Evolutionary conservation across 768 basidiomycete genomes (phyloP), one percentile per base, ranked within the genome.

Genomic region (Podaxis sp.): DNA sequence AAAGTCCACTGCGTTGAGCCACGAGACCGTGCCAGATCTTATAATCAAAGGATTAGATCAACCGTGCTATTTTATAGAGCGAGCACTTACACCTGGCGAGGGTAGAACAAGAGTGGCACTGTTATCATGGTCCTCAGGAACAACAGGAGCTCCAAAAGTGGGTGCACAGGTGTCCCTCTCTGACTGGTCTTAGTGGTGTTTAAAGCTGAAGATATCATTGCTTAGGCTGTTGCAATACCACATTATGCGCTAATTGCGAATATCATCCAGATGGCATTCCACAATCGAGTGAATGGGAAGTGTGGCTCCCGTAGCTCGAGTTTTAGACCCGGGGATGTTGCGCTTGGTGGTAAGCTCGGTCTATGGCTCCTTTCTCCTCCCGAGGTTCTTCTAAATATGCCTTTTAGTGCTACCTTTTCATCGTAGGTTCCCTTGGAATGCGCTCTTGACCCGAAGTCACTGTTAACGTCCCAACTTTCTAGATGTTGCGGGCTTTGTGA

Each of bases 81-180:
- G 78, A 29, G 70, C 68, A 17, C 71, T 88, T 53, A 66, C 58
- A 12, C 73, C 74, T 0, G 84, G 84, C 0, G 87, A 89, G 73
- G 87, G 77, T 41, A 86, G 76, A 73, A 82, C 73, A 40, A 88
- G 83, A 69, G 69, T 87, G 19, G 88, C 87, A 6, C 76, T 88
- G 57, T 72, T 89, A 47, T 82, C 79, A 63, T 88, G 89, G 75
- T 88, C 86, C 1, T 87, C 86, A 22, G 88, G 88, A 24, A 89
- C 88, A 1, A 89, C 88, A 2, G 88, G 88, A 12, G 79, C 75
- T 58, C 88, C 87, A 3, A 87, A 89, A 80, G 85, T 82, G 57
- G 62, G 29, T 65, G 25, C 43, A 27, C 60, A 37, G 43, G 27
- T 36, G 11, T 25, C 15, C 61, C 43, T 38, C 55, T 56, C 52